Evolutionary conservation across 164 flowering plant species (phyloP).

Genomic region (Chimonanthus praecox): DNA sequence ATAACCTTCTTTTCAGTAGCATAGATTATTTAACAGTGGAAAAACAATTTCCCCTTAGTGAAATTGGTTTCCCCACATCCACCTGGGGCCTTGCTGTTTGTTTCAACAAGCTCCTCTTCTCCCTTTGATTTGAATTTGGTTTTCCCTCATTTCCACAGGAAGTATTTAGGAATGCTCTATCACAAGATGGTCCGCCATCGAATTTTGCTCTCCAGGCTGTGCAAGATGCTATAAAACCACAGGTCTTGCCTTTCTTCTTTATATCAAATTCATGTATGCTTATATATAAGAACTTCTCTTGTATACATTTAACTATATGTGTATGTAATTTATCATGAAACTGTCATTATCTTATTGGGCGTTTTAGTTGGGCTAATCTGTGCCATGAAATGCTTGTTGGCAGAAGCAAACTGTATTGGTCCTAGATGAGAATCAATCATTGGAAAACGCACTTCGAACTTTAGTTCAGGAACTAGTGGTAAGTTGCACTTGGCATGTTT

Average conservation of each 20-base stretch:
- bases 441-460: constrained; percentile 87
- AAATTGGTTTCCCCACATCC: neutral
- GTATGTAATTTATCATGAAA: neutral
- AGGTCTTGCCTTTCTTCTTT: constrained; percentile 32
- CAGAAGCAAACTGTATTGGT: constrained; percentile 87
- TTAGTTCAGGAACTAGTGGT: constrained; percentile 93
- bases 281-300: neutral
- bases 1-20: neutral
- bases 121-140: neutral
- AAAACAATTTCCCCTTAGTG: too few relatives aligned
- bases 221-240: constrained; percentile 91
- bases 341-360: neutral
- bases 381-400: constrained; percentile 6
- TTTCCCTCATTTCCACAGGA: constrained; percentile 40
- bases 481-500: constrained; percentile 19
- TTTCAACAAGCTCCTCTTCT: neutral
- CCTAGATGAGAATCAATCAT: constrained; percentile 85
- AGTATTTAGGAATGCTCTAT: constrained; percentile 56
- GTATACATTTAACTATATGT: neutral
- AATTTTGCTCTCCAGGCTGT: constrained; percentile 80
- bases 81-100: neutral
- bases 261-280: neutral
- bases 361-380: constrained; percentile 1
- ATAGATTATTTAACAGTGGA: too few relatives aligned
- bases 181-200: constrained; percentile 51